A percentile compares a stretch with the other conserved stretches of the same genome.
Conservation (phyloP, 2,329 filamentous ascomycete species). For the Ampelomyces quisqualis region DNA sequence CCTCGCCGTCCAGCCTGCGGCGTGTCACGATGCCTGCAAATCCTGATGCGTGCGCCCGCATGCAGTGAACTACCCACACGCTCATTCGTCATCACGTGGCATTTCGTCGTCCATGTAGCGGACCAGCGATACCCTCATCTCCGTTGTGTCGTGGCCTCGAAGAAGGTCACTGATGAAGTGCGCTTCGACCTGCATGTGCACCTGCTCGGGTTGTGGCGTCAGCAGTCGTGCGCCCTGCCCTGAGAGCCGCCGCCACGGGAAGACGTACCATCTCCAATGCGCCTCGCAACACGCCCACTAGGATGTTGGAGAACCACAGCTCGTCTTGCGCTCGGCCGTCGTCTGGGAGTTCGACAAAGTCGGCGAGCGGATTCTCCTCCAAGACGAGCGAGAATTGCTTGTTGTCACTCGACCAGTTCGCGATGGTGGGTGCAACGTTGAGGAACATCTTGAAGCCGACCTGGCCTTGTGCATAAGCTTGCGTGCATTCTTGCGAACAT, state of each 20-base stretch:
- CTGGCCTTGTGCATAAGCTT: constrained; percentile 48
- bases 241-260: neutral
- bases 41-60: neutral
- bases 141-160: constrained; percentile 90
- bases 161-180: constrained; percentile 94
- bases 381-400: constrained; percentile 96
- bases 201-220: constrained; percentile 45
- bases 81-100: constrained; percentile 89
- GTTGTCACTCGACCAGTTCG: constrained; percentile 94
- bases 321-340: constrained; percentile 95
- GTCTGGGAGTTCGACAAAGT: constrained; percentile 96
- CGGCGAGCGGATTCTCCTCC: constrained; percentile 93
- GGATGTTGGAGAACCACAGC: constrained; percentile 96
- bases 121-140: constrained; percentile 91
- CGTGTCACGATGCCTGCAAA: neutral
- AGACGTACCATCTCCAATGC: constrained; percentile 84
- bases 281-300: constrained; percentile 88
- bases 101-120: constrained; percentile 97
- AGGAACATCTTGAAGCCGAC: constrained; percentile 99
- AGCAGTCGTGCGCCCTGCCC: too few species aligned
- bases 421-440: constrained; percentile 89
- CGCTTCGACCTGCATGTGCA: constrained; percentile 96
- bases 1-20: neutral
- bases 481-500: neutral
- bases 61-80: neutral